A percentile compares a stretch with the other conserved stretches of the same genome.
Conservation (phyloP, 352 stramenopile species). For the Phytophthora nicotianae region DNA sequence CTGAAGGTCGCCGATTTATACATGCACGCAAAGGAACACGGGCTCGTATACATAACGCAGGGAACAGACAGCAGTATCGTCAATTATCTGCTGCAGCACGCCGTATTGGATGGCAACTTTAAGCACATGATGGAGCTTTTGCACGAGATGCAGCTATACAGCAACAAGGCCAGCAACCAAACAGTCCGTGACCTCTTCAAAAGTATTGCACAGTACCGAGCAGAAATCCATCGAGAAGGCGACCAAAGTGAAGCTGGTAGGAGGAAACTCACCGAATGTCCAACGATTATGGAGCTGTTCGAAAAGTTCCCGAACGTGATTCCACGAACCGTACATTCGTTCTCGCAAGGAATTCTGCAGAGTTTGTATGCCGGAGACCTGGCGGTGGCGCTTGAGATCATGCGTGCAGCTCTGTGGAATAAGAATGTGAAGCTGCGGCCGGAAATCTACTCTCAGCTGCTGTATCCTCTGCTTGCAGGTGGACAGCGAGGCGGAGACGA, state of each 20-base stretch:
- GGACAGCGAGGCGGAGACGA: conserved; percentile 30
- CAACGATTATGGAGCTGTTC: conserved; percentile 62
- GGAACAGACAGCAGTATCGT: conserved; percentile 56
- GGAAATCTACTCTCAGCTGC: conserved; percentile 68
- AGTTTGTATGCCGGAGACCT: conserved; percentile 58
- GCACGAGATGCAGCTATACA: conserved; percentile 76
- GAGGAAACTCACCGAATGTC: conserved; percentile 42
- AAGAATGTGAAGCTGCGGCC: conserved; percentile 49
- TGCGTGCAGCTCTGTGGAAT: conserved; percentile 48
- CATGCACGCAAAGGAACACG: conserved; percentile 53
- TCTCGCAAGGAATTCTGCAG: conserved; percentile 53
- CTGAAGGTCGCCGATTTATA: conserved; percentile 65
- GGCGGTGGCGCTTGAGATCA: conserved; percentile 44
- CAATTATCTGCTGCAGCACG: conserved; percentile 69
- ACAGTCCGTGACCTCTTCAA: conserved; percentile 54
- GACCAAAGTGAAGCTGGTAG: conserved; percentile 16
- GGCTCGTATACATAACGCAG: conserved; percentile 58
- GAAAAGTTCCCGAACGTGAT: conserved; percentile 63
- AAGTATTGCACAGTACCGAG: conserved; percentile 61
- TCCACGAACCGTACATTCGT: conserved; percentile 52
- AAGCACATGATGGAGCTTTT: conserved; percentile 78
- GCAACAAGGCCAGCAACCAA: conserved; percentile 51
- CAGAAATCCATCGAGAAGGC: conserved; percentile 5
- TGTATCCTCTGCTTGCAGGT: conserved; percentile 63
- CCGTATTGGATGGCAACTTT: conserved; percentile 71